A percentile compares a stretch with the other conserved stretches of the same genome.
Evolutionary conservation across 768 basidiomycete genomes (phyloP).

Genomic region (Grammothele lineata): DNA sequence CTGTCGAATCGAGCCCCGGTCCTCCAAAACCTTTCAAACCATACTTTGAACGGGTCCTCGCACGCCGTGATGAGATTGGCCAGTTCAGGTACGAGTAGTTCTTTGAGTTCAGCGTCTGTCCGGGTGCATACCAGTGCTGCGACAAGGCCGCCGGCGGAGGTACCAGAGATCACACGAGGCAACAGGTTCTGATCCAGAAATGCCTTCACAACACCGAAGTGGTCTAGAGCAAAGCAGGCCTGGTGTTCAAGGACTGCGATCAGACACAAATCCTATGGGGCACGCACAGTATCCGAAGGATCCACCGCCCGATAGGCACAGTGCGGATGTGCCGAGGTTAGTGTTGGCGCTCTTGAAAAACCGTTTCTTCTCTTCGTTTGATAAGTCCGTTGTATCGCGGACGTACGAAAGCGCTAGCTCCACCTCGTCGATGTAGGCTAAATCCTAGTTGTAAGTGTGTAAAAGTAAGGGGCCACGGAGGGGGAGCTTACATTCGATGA

Average conservation of each 20-base stretch:
- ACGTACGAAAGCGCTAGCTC: conserved; percentile 73
- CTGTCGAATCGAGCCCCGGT: conserved; percentile 97
- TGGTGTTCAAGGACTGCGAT: not conserved
- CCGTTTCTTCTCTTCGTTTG: conserved; percentile 82
- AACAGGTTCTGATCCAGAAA: conserved; percentile 83
- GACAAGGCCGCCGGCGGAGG: conserved; percentile 87
- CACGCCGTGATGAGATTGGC: conserved; percentile 81
- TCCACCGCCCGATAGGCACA: conserved; percentile 95
- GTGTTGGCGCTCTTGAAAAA: conserved; percentile 90
- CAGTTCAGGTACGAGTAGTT: conserved; percentile 74
- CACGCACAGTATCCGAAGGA: conserved; percentile 89
- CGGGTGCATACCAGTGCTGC: conserved; percentile 75
- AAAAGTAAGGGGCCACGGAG: conserved; percentile 6
- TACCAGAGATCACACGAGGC: conserved; percentile 92
- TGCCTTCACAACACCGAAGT: conserved; percentile 88
- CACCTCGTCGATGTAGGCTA: conserved; percentile 80
- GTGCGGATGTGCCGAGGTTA: conserved; percentile 85
- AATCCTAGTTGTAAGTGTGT: no score
- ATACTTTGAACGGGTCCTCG: conserved; percentile 68
- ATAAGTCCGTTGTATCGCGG: conserved; percentile 65
- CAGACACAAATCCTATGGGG: not conserved
- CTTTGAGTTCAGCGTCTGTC: conserved; percentile 81
- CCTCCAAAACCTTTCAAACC: conserved; percentile 68
- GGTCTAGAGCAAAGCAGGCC: conserved; percentile 43
- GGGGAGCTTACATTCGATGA: conserved; percentile 68